These are phyloP conservation scores for Eucalyptus sideroxylon DNA, from an alignment of 345 rosid species.

Conservation along the genomic window DNA sequence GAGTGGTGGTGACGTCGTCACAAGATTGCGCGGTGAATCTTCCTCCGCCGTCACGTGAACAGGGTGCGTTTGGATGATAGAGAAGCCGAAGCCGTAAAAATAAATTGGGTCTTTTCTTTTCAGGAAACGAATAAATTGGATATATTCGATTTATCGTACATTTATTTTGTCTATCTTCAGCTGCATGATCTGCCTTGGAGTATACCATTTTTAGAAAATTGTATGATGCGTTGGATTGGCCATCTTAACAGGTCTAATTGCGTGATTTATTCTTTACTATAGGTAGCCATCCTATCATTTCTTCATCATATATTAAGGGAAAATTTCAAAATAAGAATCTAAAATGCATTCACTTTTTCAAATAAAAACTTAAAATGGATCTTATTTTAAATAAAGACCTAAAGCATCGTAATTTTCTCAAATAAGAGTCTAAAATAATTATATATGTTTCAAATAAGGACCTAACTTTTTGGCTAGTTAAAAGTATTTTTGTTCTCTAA, in stretches of 20 bases:
- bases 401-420: fast-evolving
- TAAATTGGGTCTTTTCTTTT: too few species aligned
- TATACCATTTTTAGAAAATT: not conserved
- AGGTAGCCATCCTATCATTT: not conserved
- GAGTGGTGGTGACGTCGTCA: not conserved
- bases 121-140: too few species aligned
- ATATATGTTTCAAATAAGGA: fast-evolving
- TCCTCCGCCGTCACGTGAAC: not conserved
- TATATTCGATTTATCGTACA: not conserved
- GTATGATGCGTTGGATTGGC: not conserved
- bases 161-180: not conserved
- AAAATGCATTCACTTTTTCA: too few species aligned
- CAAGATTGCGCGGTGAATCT: not conserved
- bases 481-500: fast-evolving
- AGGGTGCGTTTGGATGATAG: not conserved
- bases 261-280: not conserved
- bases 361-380: fast-evolving
- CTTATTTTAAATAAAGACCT: too few species aligned
- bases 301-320: not conserved
- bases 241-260: not conserved
- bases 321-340: too few species aligned
- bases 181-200: not conserved
- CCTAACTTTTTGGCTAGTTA: fast-evolving
- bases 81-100: not conserved
- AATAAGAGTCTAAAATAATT: fast-evolving